Percentiles rank a stretch among this genome's conserved stretches.
These are phyloP conservation scores for Tulasnella sp. DNA, from an alignment of 768 basidiomycete genomes.

Conservation along the genomic window DNA sequence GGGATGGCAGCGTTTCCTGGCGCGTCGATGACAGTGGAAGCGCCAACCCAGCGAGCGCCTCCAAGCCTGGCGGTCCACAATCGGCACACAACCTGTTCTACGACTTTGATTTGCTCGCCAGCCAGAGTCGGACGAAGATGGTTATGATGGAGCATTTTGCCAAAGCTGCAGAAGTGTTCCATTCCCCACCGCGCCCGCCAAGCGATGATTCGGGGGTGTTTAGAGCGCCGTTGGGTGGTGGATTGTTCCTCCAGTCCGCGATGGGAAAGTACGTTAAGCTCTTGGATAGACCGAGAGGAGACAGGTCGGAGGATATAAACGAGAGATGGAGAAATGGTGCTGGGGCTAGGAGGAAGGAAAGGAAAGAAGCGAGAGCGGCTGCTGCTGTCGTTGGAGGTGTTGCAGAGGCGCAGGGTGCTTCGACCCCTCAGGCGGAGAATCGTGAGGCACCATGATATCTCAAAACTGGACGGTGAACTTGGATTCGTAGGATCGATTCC, in stretches of 20 bases:
- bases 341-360: constrained; percentile 18
- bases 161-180: constrained; percentile 45
- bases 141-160: constrained; percentile 61
- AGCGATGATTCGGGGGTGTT: constrained; percentile 34
- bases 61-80: constrained; percentile 24
- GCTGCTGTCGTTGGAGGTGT: not conserved
- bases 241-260: constrained; percentile 29
- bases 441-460: too few relatives aligned
- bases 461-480: too few relatives aligned
- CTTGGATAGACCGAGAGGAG: constrained; percentile 56
- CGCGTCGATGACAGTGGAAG: constrained; percentile 42
- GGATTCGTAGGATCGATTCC: too few relatives aligned
- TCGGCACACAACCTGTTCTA: constrained; percentile 18
- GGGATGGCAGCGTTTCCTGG: constrained; percentile 62
- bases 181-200: constrained; percentile 34
- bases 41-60: constrained; percentile 19
- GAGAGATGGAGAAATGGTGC: constrained; percentile 53
- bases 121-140: constrained; percentile 47
- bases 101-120: constrained; percentile 33
- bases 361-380: not conserved
- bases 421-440: too few relatives aligned
- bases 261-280: constrained; percentile 58
- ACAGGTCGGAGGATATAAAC: constrained; percentile 65
- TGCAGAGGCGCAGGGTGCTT: too few relatives aligned
- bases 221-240: constrained; percentile 59